Evolutionary conservation across 768 basidiomycete genomes (phyloP), one percentile per base, ranked within the genome.

Genomic region (Leccinum uliginosum): DNA sequence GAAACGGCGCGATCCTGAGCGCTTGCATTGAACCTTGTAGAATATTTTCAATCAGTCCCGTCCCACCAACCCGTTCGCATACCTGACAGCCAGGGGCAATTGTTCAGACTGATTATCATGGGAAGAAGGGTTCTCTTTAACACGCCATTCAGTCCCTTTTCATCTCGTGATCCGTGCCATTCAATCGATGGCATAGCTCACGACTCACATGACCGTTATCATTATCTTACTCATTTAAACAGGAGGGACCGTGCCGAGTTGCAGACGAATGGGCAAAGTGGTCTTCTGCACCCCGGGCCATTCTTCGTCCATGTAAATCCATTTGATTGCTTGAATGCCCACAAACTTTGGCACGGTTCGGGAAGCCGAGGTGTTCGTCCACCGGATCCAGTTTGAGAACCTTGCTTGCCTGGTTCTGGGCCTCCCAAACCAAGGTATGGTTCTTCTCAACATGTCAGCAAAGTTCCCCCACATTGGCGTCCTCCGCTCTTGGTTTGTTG

Each of bases 361-460:
- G 50, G 54, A 60, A 57, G 35, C 56, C 5, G 27, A 51, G 55
- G 14, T 40, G 30, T 44, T 57, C 23, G 30, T 62, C 32, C 34
- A 32, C 55, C 57, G 58, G 60, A 65, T 65, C 60, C 65, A 65
- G 58, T 55, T 62, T 57, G 57, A 57, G 62, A 62, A 59, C 54
- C 51, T 14, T 54, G 50, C 48, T 51, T 53, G 54, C 45, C 46
- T 43, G 59, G 58, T 59, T 66, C 56, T 57, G 54, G 51, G 32
- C 54, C 47, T 48, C 44, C 56, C 55, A 51, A 64, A 64, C 62
- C 56, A 11, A 59, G 38, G 45, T 46, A 15, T 40, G 10, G 55
- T 61, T 48, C 53, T 56, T 57, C 53, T 47, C 55, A 58, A 46
- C 55, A 57, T 57, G 53, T 45, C 48, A 56, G 49, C 53, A 54